Evolutionary conservation across 2,329 filamentous ascomycete species (phyloP).

Genomic region (Drechslera avenae): DNA sequence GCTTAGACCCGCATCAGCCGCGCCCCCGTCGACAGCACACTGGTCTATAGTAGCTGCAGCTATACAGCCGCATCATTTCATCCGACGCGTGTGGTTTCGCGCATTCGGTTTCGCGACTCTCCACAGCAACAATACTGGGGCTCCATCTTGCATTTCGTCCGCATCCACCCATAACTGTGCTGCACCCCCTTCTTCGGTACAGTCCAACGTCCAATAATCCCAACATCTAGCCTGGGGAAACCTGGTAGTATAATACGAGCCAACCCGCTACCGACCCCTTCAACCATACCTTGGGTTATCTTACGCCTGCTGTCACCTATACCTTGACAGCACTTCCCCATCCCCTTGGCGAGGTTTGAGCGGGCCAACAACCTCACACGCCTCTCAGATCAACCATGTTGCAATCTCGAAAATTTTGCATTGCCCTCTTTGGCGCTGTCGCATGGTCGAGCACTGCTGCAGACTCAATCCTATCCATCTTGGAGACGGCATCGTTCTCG

Average conservation of each 20-base stretch:
- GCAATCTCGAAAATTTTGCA: slow-evolving; percentile 37
- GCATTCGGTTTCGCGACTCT: slow-evolving; percentile 31
- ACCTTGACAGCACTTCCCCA: slow-evolving; percentile 6
- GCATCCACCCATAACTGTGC: slow-evolving; percentile 16
- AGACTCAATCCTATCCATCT: slow-evolving; percentile 44
- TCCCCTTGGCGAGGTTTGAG: slow-evolving; percentile 7
- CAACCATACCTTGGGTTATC: background rate
- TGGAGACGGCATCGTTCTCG: slow-evolving; percentile 44
- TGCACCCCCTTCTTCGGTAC: slow-evolving; percentile 8
- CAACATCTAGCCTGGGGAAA: slow-evolving; percentile 5
- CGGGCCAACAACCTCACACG: slow-evolving; percentile 8
- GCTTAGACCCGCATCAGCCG: slow-evolving; percentile 38
- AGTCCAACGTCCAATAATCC: slow-evolving; percentile 9
- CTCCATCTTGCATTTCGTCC: slow-evolving; percentile 28
- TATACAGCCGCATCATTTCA: slow-evolving; percentile 26
- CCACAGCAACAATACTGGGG: slow-evolving; percentile 34
- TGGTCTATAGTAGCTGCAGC: slow-evolving; percentile 20
- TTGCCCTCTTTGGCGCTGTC: slow-evolving; percentile 41
- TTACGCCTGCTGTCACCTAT: background rate
- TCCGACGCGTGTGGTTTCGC: slow-evolving; percentile 41
- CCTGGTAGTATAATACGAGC: slow-evolving; percentile 10
- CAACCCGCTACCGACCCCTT: background rate
- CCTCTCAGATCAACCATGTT: slow-evolving; percentile 23
- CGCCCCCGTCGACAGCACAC: slow-evolving; percentile 29
- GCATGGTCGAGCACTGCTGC: slow-evolving; percentile 44